Evolutionary conservation across 2,329 filamentous ascomycete genomes (phyloP).

Genomic region (Phaeoacremonium minimum): DNA sequence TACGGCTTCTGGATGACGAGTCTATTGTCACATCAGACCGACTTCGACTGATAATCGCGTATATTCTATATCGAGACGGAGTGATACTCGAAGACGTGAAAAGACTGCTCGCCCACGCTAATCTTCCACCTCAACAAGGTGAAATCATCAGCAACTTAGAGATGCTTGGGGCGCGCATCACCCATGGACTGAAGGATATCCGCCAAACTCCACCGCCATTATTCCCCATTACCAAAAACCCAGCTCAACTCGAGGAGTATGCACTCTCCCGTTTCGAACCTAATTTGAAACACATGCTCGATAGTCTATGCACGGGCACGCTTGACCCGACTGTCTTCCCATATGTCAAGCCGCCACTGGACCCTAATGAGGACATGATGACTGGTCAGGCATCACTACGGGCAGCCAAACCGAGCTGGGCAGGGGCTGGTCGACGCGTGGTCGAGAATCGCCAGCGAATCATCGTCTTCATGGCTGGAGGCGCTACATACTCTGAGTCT

Average conservation of each 20-base stretch:
- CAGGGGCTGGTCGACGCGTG: slow-evolving; percentile 69
- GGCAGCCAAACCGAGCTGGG: slow-evolving; percentile 93
- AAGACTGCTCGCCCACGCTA: slow-evolving; percentile 78
- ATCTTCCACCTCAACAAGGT: slow-evolving; percentile 69
- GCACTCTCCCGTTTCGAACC: slow-evolving; percentile 85
- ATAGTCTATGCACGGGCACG: slow-evolving; percentile 63
- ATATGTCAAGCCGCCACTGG: slow-evolving; percentile 66
- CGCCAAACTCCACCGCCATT: slow-evolving; percentile 61
- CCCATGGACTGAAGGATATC: slow-evolving; percentile 69
- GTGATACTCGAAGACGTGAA: slow-evolving; percentile 79
- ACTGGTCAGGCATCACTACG: slow-evolving; percentile 71
- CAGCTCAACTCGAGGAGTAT: slow-evolving; percentile 67
- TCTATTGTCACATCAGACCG: slow-evolving; percentile 68
- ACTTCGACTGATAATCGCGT: slow-evolving; percentile 79
- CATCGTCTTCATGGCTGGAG: slow-evolving; percentile 92
- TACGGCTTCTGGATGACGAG: slow-evolving; percentile 84
- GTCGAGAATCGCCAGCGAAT: slow-evolving; percentile 84
- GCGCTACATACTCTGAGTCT: slow-evolving; percentile 88
- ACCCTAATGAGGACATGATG: slow-evolving; percentile 55
- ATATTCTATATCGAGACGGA: slow-evolving; percentile 81
- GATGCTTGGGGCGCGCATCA: slow-evolving; percentile 71
- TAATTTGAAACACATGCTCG: slow-evolving; percentile 75
- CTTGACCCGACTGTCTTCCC: slow-evolving; percentile 67
- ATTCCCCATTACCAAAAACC: slow-evolving; percentile 63
- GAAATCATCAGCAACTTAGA: slow-evolving; percentile 75